phyloP scores from a whole-genome alignment of 305 asterid genomes.

The Striga hermonthica region DNA sequence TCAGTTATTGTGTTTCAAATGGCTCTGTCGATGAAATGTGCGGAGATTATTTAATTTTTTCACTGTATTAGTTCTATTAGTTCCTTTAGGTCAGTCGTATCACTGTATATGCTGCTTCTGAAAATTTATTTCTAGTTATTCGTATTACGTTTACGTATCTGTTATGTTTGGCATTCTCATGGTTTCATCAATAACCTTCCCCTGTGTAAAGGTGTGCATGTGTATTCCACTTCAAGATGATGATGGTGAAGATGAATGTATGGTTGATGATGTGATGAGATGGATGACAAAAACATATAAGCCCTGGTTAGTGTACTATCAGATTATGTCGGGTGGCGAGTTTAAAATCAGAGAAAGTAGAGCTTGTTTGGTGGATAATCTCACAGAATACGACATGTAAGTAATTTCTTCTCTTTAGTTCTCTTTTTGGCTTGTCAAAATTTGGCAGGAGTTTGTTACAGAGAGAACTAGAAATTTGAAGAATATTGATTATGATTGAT shows the following conservation, averaged over 20 bases:
- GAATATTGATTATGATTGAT: not conserved
- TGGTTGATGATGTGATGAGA: conserved; percentile 45
- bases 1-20: not conserved
- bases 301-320: conserved; percentile 85
- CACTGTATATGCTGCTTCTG: not conserved
- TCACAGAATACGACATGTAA: conserved; percentile 35
- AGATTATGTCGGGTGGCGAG: conserved; percentile 57
- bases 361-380: conserved; percentile 30
- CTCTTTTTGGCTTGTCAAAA: too few species aligned
- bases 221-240: conserved; percentile 18
- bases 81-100: not conserved
- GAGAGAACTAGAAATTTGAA: not conserved
- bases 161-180: not conserved
- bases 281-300: conserved; percentile 60
- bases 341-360: conserved; percentile 15
- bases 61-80: not conserved
- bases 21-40: too few species aligned
- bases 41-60: not conserved
- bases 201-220: not conserved
- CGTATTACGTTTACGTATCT: not conserved
- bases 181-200: too few species aligned
- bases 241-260: conserved; percentile 38
- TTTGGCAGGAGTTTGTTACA: not conserved
- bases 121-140: not conserved
- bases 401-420: conserved; percentile 21